Evolutionary conservation across 2,329 filamentous ascomycete species (phyloP), one percentile per base, ranked within the genome.

Genomic region (Trichothecium sympodiale): DNA sequence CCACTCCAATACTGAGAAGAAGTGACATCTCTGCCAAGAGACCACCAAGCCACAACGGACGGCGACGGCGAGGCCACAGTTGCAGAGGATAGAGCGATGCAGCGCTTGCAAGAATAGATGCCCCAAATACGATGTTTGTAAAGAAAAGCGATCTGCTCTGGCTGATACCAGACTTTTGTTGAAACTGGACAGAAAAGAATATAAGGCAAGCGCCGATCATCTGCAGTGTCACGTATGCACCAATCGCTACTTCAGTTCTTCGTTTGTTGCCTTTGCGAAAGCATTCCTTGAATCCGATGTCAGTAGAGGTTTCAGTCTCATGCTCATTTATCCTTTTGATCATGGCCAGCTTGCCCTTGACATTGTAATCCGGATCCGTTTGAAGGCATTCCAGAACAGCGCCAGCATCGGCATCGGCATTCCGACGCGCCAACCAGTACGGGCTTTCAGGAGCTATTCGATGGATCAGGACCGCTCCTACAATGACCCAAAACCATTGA

Each of bases 151-250:
- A 54, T 20, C 57, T 54, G 8, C 44, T 47, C 12, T 55, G 46
- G 5, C 43, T 43, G 17, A 72, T 50, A 6, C 68, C 68, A 4
- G 64, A 67, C 47, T 70, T 65, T 39, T 67, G 54, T 39, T 71
- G 65, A 38, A 61, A 53, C 44, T 72, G 71, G 8, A 67, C 67
- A 2, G 65, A 67, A 46, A 69, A 73, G 35, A 62, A 61, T 17
- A 67, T 67, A 46, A 74, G 68, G 3, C 65, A 62, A 37, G 66
- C 65, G 31, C 69, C 67, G 38, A 65, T 64, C 3, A 70, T 51
- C 38, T 69, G 70, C 42, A 73, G 69, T 12, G 69, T 69, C 0
- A 66, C 62, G 62, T 65, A 72, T 14, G 64, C 62, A 60, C 71
- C 67, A 48, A 56, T 52, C 27, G 55, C 52, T 25, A 61, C 58